These are phyloP conservation scores for Rhipidocladum racemiflorum DNA, from an alignment of 176 grass and related monocot species.

Conservation along the genomic window DNA sequence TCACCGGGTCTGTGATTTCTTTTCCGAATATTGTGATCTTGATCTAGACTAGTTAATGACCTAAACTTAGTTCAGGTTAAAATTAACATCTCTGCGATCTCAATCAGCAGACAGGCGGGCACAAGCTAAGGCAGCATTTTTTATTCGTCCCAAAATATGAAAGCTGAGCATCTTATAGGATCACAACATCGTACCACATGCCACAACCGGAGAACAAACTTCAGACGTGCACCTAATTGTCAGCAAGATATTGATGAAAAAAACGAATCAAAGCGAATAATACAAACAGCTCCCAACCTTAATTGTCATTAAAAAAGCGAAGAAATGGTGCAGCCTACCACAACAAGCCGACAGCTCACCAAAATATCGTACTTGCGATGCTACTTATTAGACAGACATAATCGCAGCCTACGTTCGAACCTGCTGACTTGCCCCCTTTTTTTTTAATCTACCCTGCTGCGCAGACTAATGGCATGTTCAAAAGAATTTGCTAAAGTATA, in stretches of 20 bases:
- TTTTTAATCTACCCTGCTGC: neutral
- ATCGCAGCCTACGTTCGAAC: constrained; percentile 1
- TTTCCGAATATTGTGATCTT: no score
- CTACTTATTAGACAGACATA: neutral
- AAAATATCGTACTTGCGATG: neutral
- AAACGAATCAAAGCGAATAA: neutral
- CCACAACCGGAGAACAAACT: neutral
- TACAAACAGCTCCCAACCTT: constrained; percentile 14
- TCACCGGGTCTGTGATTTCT: no score
- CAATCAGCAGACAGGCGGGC: neutral
- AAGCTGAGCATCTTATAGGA: neutral
- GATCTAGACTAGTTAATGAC: no score
- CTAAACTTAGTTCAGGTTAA: no score
- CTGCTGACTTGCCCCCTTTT: neutral
- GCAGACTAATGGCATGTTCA: constrained; percentile 37
- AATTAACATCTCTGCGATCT: neutral
- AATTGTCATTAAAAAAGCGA: constrained; percentile 10
- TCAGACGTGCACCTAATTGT: neutral
- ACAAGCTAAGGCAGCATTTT: neutral
- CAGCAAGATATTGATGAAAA: neutral
- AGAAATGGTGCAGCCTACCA: neutral
- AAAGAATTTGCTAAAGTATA: neutral
- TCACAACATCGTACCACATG: neutral
- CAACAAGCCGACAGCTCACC: neutral
- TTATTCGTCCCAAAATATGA: neutral